Evolutionary conservation across 129 eudicot species (phyloP).

Genomic region (Cynara cardunculus): DNA sequence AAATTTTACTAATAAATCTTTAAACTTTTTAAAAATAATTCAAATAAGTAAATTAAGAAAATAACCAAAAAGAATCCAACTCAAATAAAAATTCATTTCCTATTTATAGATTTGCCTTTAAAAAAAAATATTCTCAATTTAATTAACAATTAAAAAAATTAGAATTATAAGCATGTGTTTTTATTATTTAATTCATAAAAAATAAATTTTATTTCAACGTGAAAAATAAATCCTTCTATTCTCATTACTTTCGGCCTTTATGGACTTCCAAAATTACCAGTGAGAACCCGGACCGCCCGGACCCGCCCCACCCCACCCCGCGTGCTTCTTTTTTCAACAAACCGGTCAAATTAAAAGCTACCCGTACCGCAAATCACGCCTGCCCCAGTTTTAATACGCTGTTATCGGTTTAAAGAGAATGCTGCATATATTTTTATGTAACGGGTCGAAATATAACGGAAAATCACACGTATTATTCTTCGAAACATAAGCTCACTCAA

Average conservation of each 20-base stretch:
- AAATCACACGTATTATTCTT: slow-evolving; percentile 21
- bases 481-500: slow-evolving; percentile 30
- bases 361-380: slow-evolving; percentile 40
- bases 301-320: slow-evolving; percentile 6
- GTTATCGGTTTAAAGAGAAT: not conserved
- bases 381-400: not conserved
- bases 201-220: not conserved
- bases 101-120: not conserved
- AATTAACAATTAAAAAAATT: not conserved
- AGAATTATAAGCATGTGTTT: not conserved
- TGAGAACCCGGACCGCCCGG: slow-evolving; percentile 24
- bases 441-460: not conserved
- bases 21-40: too few relatives aligned
- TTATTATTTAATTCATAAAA: not conserved
- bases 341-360: slow-evolving; percentile 28
- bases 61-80: not conserved
- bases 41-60: too few relatives aligned
- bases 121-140: not conserved
- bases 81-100: not conserved
- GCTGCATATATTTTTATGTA: not conserved
- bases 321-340: slow-evolving; percentile 19
- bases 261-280: not conserved
- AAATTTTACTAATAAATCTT: too few relatives aligned
- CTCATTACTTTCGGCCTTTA: slow-evolving; percentile 25
- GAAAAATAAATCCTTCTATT: not conserved